A percentile compares a stretch with the other conserved stretches of the same genome.
Evolutionary conservation across 2,329 filamentous ascomycete species (phyloP).

Genomic region (Alternaria ethzedia): DNA sequence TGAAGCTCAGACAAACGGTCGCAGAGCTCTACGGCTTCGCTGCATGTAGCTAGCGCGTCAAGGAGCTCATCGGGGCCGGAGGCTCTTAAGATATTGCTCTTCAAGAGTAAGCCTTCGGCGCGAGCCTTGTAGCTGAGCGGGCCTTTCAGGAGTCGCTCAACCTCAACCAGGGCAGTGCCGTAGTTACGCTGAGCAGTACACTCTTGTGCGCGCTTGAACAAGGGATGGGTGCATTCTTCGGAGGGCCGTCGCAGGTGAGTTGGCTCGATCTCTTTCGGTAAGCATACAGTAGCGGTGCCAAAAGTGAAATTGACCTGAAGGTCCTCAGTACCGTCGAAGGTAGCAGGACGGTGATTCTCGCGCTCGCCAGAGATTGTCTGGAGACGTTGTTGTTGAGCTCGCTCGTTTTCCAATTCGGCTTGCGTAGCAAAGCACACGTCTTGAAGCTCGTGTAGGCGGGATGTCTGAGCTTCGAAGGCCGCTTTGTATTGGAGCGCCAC

Average conservation of each 20-base stretch:
- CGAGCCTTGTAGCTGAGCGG: conserved; percentile 33
- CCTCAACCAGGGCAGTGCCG: conserved; percentile 28
- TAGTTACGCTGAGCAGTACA: conserved; percentile 26
- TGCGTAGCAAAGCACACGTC: conserved; percentile 40
- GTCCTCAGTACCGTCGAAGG: conserved; percentile 10
- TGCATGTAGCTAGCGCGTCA: conserved; percentile 40
- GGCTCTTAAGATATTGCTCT: conserved; percentile 33
- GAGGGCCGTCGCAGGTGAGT: not conserved
- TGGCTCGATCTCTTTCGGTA: not conserved
- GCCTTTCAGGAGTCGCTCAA: conserved; percentile 34
- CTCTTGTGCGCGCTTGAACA: conserved; percentile 29
- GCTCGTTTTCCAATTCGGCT: conserved; percentile 42
- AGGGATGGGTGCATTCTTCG: conserved; percentile 14
- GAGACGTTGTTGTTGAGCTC: conserved; percentile 21
- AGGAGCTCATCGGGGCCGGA: conserved; percentile 31
- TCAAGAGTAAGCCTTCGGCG: conserved; percentile 38
- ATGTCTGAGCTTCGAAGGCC: conserved; percentile 35
- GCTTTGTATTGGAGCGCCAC: conserved; percentile 36
- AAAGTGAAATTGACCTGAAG: not conserved
- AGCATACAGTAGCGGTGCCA: conserved; percentile 22
- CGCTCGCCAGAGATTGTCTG: conserved; percentile 1
- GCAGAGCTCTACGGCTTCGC: conserved; percentile 40
- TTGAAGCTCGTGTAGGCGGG: conserved; percentile 31
- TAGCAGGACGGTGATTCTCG: not conserved
- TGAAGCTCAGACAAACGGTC: conserved; percentile 27